Evolutionary conservation across 2,329 filamentous ascomycete species (phyloP), one percentile per base, ranked within the genome.

Genomic region (Camillea tinctor): DNA sequence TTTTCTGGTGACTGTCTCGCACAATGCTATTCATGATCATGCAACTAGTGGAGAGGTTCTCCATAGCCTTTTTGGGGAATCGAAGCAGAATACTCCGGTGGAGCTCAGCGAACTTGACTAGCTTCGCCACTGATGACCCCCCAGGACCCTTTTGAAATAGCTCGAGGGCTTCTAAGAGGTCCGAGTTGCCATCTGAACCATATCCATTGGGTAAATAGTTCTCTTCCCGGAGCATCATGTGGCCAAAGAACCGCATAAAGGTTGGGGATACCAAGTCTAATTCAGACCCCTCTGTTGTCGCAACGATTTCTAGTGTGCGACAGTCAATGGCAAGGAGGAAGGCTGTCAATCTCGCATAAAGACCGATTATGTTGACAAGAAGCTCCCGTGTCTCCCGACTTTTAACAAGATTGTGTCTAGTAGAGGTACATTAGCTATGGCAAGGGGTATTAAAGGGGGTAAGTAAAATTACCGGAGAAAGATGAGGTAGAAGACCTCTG

Each of bases 321-420:
- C 74, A 65, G 66, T 88, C 86, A 61, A 85, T 72, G 15, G 74
- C 69, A 56, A 87, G 72, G 60, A 87, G 82, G 61, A 78, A 79
- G 13, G 80, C 82, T 1, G 84, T 75, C 51, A 88, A 69, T 59
- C 72, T 77, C n/a, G 82, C 77, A 63, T 81, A 82, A 1, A 69
- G 66, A n/a, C 68, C 67, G 2, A 78, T 69, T 26, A 74, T 64
- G 2, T 73, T 66, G 5, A 72, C 72, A 7, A 79, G 57, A 19
- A 70, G 58, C 22, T 67, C 55, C 64, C 69, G 70, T 57, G 54
- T 71, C 63, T 66, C 76, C 73, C 50, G 61, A 2, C 57, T 60
- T 52, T 70, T 69, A 21, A 57, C 30, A 55, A 52, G 62, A n/a
- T 55, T 66, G 40, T 69, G 58, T 60, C 74, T 71, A 55, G 55